phyloP scores from a whole-genome alignment of 495 filamentous ascomycete genomes.

The Hypomontagnella monticulosa region DNA sequence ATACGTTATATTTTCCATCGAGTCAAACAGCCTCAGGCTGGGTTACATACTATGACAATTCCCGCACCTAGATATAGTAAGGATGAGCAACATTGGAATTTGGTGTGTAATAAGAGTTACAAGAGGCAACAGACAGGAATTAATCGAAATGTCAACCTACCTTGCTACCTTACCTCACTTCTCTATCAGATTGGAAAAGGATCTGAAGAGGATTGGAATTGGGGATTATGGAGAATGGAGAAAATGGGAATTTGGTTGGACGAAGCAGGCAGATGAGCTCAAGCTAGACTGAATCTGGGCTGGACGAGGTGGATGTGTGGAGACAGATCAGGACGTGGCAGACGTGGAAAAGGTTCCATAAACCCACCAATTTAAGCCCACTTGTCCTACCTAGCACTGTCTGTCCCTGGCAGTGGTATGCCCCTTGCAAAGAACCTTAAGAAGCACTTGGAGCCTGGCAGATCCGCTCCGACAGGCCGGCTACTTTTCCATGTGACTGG shows the following conservation, averaged over 20 bases:
- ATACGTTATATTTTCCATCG: no score
- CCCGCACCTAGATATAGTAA: no score
- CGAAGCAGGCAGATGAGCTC: not conserved
- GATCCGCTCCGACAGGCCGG: constrained; percentile 38
- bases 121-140: constrained; percentile 23
- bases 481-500: constrained; percentile 16
- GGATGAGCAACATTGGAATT: not conserved
- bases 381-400: not conserved
- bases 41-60: no score
- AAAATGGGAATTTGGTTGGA: constrained; percentile 20
- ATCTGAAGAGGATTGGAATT: constrained; percentile 33
- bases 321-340: constrained; percentile 38
- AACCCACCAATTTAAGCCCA: no score
- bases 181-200: constrained; percentile 32
- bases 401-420: constrained; percentile 17
- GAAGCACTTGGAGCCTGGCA: constrained; percentile 26
- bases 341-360: constrained; percentile 16
- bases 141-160: constrained; percentile 4
- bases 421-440: constrained; percentile 15
- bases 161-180: no score
- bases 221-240: constrained; percentile 16
- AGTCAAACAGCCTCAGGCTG: no score
- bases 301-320: constrained; percentile 17
- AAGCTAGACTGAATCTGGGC: constrained; percentile 19
- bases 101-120: constrained; percentile 4